Percentiles rank a stretch among this genome's conserved stretches.
Conservation (phyloP, 2,329 filamentous ascomycete species). For the Botrytis fragariae region DNA sequence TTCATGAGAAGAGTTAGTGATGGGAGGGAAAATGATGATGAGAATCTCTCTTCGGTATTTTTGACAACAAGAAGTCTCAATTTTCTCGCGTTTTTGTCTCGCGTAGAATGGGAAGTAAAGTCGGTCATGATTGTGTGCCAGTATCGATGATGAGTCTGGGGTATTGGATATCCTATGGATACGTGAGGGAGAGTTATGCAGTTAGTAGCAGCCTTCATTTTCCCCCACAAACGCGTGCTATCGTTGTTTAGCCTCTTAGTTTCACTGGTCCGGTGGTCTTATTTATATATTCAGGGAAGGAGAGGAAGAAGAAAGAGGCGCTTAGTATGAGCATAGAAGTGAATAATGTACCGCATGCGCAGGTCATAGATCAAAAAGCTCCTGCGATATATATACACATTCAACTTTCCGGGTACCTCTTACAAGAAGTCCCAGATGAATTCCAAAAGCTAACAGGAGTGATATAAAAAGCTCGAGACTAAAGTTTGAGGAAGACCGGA, state of each 20-base stretch:
- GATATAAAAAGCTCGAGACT: not conserved
- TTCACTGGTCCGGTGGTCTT: not conserved
- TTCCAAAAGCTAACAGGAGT: not conserved
- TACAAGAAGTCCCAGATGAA: not conserved
- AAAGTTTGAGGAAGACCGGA: rapidly evolving
- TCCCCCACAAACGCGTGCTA: too few species aligned
- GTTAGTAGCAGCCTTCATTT: not conserved
- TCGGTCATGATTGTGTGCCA: too few species aligned
- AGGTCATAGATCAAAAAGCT: not conserved
- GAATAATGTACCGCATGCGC: not conserved
- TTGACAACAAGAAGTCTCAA: not conserved
- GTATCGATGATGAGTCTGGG: too few species aligned
- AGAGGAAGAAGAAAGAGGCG: not conserved
- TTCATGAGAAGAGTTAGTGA: too few species aligned
- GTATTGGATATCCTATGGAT: not conserved
- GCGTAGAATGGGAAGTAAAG: not conserved
- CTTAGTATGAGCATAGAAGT: not conserved
- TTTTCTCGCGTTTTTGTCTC: not conserved
- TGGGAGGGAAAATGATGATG: not conserved
- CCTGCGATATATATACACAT: not conserved
- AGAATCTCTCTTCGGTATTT: not conserved
- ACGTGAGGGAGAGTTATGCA: not conserved
- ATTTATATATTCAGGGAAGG: not conserved
- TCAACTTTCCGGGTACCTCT: not conserved
- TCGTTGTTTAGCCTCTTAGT: too few species aligned